Percentiles rank a stretch among this genome's conserved stretches.
phyloP scores from a whole-genome alignment of 2,329 filamentous ascomycete species.

The Exophiala xenobiotica region DNA sequence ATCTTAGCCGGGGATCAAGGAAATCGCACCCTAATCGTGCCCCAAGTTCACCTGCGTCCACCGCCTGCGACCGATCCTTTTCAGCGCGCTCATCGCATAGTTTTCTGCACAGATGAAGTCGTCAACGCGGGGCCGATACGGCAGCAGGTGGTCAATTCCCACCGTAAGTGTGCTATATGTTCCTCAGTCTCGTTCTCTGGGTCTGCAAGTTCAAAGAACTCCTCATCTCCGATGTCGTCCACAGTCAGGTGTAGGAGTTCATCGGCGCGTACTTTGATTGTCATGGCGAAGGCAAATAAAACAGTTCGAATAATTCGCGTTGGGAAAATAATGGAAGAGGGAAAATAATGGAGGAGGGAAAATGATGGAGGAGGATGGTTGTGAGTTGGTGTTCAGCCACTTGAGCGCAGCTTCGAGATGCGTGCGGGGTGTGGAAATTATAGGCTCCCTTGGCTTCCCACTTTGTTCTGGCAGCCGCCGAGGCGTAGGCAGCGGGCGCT shows the following conservation, averaged over 20 bases:
- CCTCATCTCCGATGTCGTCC: conserved; percentile 11
- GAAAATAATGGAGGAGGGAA: no score
- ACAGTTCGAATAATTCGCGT: no score
- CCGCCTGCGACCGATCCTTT: conserved; percentile 5
- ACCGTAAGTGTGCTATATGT: conserved; percentile 14
- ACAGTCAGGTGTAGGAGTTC: conserved; percentile 12
- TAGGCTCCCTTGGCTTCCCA: no score
- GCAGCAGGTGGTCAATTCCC: not conserved
- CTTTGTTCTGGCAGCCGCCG: no score
- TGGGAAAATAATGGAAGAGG: no score
- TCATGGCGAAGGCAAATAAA: conserved; percentile 6
- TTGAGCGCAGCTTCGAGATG: no score
- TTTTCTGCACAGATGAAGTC: conserved; percentile 4
- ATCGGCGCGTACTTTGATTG: conserved; percentile 7
- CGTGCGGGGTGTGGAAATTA: no score
- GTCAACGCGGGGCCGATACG: no score
- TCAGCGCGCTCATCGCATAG: conserved; percentile 2
- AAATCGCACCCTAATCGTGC: conserved; percentile 5
- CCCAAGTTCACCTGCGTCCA: conserved; percentile 5
- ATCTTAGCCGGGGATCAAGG: not conserved
- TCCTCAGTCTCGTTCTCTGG: conserved; percentile 11
- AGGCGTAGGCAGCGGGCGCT: no score
- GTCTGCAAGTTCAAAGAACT: conserved; percentile 5
- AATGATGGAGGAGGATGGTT: no score
- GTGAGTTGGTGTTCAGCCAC: no score